Evolutionary conservation across 73 alveolate species (phyloP).

Genomic region (Urostyla sp.): DNA sequence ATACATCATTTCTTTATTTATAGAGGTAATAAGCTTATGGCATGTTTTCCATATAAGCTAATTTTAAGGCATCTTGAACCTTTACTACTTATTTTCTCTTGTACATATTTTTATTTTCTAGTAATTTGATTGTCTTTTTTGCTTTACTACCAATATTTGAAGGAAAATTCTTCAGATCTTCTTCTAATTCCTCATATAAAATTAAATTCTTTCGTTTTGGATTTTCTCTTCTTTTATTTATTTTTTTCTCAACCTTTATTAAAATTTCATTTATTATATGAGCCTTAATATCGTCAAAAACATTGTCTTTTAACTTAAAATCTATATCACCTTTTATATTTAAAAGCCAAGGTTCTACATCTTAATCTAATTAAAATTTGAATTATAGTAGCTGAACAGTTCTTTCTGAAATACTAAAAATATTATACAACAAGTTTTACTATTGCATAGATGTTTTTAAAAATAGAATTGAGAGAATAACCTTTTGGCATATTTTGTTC

Average conservation of each 20-base stretch:
- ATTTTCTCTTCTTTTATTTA: no score
- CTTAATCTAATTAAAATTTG: constrained; percentile 16
- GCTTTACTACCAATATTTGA: no score
- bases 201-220: no score
- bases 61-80: not conserved
- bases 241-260: not conserved
- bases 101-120: constrained; percentile 15
- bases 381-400: constrained; percentile 20
- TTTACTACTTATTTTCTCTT: not conserved
- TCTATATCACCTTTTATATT: constrained; percentile 13
- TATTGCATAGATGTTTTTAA: not conserved
- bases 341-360: constrained; percentile 2
- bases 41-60: not conserved
- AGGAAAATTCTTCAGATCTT: no score
- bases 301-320: constrained; percentile 16
- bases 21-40: not conserved
- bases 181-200: no score
- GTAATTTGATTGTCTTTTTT: not conserved
- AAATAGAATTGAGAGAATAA: not conserved
- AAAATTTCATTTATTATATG: constrained; percentile 13
- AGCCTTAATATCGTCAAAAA: constrained; percentile 33
- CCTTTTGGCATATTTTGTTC: constrained; percentile 27
- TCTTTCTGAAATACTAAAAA: not conserved
- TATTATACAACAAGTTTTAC: not conserved
- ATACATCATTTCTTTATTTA: constrained; percentile 16